A percentile compares a stretch with the other conserved stretches of the same genome.
Evolutionary conservation across 129 eudicot genomes (phyloP).

Genomic region (Erigeron canadensis): DNA sequence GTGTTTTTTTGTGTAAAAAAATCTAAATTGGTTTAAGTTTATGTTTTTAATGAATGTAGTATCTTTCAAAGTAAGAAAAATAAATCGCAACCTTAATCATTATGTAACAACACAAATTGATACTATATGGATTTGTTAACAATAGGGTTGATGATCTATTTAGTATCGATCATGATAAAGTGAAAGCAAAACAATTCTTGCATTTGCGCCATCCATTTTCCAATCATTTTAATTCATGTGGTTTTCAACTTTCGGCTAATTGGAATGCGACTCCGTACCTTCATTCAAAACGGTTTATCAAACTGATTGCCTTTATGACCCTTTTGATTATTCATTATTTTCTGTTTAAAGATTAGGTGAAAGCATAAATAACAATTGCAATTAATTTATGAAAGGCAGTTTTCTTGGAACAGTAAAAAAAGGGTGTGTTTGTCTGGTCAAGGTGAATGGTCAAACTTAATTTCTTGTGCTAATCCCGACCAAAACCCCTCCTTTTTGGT

Average conservation of each 20-base stretch:
- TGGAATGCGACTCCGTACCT: constrained; percentile 4
- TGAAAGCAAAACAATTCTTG: constrained; percentile 12
- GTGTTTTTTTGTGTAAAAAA: too few species aligned
- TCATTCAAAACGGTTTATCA: background rate
- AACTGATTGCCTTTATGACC: background rate
- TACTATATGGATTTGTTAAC: background rate
- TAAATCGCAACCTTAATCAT: background rate
- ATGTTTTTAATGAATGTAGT: too few species aligned
- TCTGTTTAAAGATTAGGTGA: background rate
- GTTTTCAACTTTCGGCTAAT: constrained; percentile 20
- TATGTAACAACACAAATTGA: background rate
- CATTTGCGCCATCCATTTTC: constrained; percentile 22
- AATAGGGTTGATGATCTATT: background rate
- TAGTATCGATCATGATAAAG: constrained; percentile 23
- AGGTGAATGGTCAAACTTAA: constrained; percentile 34
- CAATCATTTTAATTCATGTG: constrained; percentile 2
- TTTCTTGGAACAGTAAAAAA: constrained; percentile 30
- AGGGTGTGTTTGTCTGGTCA: constrained; percentile 30
- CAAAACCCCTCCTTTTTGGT: constrained; percentile 29
- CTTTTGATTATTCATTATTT: too few species aligned
- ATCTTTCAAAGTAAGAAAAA: too few species aligned
- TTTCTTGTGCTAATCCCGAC: constrained; percentile 40
- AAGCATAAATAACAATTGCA: background rate
- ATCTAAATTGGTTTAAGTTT: too few species aligned
- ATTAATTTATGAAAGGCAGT: constrained; percentile 22